Conservation (phyloP, 1,139 yeast genomes). For the Saccharomyces hybrid region DNA sequence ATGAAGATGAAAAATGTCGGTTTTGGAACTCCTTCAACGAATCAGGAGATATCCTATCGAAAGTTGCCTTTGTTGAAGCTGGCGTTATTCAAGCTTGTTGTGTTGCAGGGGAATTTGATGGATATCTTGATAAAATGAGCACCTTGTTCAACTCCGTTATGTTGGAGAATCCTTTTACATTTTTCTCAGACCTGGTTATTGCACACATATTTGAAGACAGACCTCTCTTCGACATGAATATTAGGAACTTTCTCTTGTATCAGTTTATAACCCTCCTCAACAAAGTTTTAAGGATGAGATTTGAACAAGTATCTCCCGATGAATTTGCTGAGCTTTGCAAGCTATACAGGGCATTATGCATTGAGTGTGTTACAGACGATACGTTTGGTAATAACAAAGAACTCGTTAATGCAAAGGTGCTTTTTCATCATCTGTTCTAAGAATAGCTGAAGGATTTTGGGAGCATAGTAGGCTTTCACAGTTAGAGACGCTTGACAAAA, state of each 20-base stretch:
- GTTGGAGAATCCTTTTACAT: constrained; percentile 5
- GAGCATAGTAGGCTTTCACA: background rate
- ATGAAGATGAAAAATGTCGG: constrained; percentile 24
- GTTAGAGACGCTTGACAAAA: background rate
- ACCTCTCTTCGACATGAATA: constrained; percentile 2
- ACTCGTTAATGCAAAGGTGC: background rate
- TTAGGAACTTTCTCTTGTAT: constrained; percentile 5
- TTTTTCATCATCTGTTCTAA: background rate
- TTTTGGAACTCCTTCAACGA: constrained; percentile 18
- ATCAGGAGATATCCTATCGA: constrained; percentile 5
- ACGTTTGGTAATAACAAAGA: background rate
- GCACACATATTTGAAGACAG: constrained; percentile 1
- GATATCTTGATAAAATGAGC: constrained; percentile 4
- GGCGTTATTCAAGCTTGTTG: constrained; percentile 4
- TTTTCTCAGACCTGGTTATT: constrained; percentile 5
- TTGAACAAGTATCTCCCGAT: constrained; percentile 12
- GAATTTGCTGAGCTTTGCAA: constrained; percentile 17
- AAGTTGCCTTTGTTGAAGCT: constrained; percentile 12
- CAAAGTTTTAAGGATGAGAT: constrained; percentile 9
- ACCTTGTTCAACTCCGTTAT: constrained; percentile 5
- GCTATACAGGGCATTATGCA: constrained; percentile 12
- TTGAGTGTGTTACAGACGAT: background rate
- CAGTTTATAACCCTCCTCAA: constrained; percentile 14
- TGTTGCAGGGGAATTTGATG: background rate
- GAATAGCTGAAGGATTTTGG: background rate